Base-by-base conservation (phyloP, 805 yeast species). In the Wickerhamomyces sydowiorum region DNA sequence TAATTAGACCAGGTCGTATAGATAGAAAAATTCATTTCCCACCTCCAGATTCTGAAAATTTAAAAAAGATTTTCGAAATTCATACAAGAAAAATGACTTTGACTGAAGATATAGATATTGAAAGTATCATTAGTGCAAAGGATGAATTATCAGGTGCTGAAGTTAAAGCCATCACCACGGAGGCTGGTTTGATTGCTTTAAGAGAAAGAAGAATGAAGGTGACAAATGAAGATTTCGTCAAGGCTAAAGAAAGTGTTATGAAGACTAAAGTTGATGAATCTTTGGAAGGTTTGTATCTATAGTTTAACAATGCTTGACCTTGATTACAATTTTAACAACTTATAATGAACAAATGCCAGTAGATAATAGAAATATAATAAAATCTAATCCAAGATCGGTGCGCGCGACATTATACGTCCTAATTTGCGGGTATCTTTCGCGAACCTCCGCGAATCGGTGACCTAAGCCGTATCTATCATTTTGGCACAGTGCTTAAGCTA, bases 151-250 rank as follows among this genome's bases (percentile, higher is more conserved):
- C 96, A 9, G 98, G 98, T 47, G 98, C 98, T 4, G 98, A 91
- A 65, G 93, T 91, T 53, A 91, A 91, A 69, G 98, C 97, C 43
- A 88, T 91, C 49, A 89, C 97, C 63, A 90, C 98, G 1, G 98
- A 91, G 63, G 97, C 98, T 2, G 98, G 98, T 43, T 74, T 91
- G 67, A 76, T 89, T 58, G 98, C 98, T 1, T 72, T 91, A 60
- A 82, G 98, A 65, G 98, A 91, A 64, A 82, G 98, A 66, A 80
- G 98, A 68, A 91, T 91, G 96, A 95, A 89, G 69, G 98, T 91
- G 31, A 87, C 91, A 28, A 93, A 90, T 23, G 87, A 86, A 47
- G 99, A 91, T 62, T 91, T 91, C 70, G 82, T 85, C 63, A 80
- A 81, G 51, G 99, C 96, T 13, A 86, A 89, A 69, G 98, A 91